phyloP scores from a whole-genome alignment of 768 basidiomycete species.

The Suillus spraguei region DNA sequence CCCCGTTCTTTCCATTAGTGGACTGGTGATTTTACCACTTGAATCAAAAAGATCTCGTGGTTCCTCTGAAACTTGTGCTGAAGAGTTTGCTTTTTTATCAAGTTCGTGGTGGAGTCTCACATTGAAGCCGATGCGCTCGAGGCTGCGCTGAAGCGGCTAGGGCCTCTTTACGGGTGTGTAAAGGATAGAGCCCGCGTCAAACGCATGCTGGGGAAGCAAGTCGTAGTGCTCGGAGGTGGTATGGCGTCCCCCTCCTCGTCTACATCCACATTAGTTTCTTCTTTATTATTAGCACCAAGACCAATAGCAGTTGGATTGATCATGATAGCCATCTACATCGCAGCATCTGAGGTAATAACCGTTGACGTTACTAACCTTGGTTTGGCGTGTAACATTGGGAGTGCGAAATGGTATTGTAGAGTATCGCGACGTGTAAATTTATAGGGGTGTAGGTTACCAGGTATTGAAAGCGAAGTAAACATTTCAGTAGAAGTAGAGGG shows the following conservation, averaged over 20 bases:
- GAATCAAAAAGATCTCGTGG: constrained; percentile 23
- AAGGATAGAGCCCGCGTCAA: constrained; percentile 34
- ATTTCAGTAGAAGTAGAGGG: constrained; percentile 1
- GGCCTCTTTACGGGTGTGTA: constrained; percentile 31
- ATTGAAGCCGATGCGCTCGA: constrained; percentile 31
- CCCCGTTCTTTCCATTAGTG: constrained; percentile 12
- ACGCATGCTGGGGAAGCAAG: constrained; percentile 18
- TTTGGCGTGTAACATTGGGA: constrained; percentile 7
- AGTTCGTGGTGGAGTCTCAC: constrained; percentile 26
- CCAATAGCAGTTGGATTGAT: constrained; percentile 17
- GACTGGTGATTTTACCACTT: constrained; percentile 21
- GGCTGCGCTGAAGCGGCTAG: constrained; percentile 30
- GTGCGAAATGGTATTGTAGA: constrained; percentile 13
- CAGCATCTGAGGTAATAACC: constrained; percentile 16
- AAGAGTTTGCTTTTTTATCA: constrained; percentile 10
- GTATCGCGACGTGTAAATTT: background rate
- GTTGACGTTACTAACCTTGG: background rate
- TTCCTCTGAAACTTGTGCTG: constrained; percentile 2
- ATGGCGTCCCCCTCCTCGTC: constrained; percentile 19
- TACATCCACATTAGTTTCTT: constrained; percentile 13
- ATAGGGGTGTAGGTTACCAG: constrained; percentile 1
- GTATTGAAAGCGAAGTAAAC: background rate
- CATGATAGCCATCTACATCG: constrained; percentile 16
- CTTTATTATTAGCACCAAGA: constrained; percentile 14
- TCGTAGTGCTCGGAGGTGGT: constrained; percentile 8